phyloP scores from a whole-genome alignment of 805 yeast species.

The Jamesozyma hellenica region DNA sequence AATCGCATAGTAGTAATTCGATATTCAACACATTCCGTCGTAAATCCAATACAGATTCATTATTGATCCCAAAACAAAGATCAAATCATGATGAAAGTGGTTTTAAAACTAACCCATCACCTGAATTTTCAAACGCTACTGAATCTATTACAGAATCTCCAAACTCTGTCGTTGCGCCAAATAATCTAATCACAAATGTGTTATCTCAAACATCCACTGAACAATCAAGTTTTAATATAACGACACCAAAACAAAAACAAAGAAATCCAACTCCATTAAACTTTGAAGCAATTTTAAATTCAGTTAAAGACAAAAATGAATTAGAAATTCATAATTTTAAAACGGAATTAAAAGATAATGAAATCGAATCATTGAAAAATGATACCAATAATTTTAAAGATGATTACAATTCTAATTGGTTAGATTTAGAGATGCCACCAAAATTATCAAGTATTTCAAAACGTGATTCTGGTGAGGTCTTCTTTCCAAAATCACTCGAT shows the following conservation, averaged over 20 bases:
- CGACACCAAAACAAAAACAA: neutral
- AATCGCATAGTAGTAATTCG: conserved; percentile 24
- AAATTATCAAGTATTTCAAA: conserved; percentile 4
- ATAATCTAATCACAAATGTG: no score
- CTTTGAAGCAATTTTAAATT: conserved; percentile 12
- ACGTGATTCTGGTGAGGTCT: conserved; percentile 42
- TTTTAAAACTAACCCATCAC: neutral
- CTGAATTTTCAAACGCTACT: neutral
- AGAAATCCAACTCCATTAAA: conserved; percentile 24
- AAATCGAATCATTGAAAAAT: neutral
- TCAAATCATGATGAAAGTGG: neutral
- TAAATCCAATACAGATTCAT: neutral
- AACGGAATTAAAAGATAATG: neutral
- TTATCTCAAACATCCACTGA: no score
- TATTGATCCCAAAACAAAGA: neutral
- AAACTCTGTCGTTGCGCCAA: no score
- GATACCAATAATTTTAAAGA: neutral
- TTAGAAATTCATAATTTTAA: no score
- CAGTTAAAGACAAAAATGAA: neutral
- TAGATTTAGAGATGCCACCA: neutral
- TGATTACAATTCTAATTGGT: neutral
- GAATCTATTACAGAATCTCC: neutral
- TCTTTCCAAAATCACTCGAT: conserved; percentile 63
- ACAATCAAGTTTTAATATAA: neutral
- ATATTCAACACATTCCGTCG: conserved; percentile 19